Conservation (phyloP, 148 eudicot species). For the Persicaria tinctoria region DNA sequence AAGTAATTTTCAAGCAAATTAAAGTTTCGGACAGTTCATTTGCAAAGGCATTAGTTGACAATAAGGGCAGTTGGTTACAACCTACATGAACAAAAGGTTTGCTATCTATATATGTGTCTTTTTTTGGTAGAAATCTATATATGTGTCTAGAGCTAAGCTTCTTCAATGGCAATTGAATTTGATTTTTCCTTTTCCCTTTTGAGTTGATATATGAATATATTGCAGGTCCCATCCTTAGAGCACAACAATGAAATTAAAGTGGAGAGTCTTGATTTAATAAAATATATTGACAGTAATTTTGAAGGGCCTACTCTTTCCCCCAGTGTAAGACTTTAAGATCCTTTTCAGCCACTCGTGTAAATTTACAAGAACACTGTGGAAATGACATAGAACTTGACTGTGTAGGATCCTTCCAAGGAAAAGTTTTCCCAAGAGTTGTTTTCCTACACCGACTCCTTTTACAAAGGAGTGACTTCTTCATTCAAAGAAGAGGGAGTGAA, state of each 20-base stretch:
- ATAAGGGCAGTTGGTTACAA: too few species aligned
- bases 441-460: slow-evolving; percentile 42
- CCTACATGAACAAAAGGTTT: too few species aligned
- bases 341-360: neutral
- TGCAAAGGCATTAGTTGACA: too few species aligned
- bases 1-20: neutral
- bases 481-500: slow-evolving; percentile 39
- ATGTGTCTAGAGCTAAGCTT: too few species aligned
- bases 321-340: slow-evolving; percentile 30
- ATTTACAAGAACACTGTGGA: neutral
- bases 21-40: neutral
- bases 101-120: too few species aligned
- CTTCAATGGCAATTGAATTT: too few species aligned
- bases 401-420: slow-evolving; percentile 54
- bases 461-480: slow-evolving; percentile 43
- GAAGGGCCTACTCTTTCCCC: slow-evolving; percentile 71
- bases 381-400: slow-evolving; percentile 3
- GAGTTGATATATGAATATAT: slow-evolving; percentile 9
- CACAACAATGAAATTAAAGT: slow-evolving; percentile 75
- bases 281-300: slow-evolving; percentile 56
- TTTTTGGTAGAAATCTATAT: too few species aligned
- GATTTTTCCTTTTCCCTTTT: neutral
- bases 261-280: slow-evolving; percentile 69
- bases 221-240: slow-evolving; percentile 72
- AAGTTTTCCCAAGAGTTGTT: slow-evolving; percentile 49